Evolutionary conservation across 345 rosid genomes (phyloP).

Genomic region (Salix caprea): DNA sequence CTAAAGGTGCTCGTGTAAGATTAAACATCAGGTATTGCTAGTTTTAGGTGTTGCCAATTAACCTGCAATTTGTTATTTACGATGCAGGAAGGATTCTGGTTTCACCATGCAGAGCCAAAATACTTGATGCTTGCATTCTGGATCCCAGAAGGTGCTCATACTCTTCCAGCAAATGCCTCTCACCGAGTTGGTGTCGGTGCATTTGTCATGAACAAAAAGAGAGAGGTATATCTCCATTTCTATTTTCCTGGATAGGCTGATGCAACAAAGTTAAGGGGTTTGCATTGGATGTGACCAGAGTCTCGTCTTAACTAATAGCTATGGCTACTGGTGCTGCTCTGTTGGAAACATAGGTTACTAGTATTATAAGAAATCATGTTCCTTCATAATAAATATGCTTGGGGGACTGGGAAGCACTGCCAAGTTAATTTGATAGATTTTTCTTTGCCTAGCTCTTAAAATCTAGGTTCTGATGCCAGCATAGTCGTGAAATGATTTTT

Average conservation of each 20-base stretch:
- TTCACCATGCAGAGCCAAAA: slow-evolving; percentile 81
- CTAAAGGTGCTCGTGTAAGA: neutral
- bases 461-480: neutral
- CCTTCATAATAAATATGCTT: neutral
- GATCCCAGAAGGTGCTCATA: slow-evolving; percentile 56
- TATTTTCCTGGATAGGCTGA: neutral
- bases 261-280: neutral
- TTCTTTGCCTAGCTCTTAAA: neutral
- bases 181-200: slow-evolving; percentile 80
- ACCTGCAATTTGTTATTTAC: slow-evolving; percentile 1
- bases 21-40: neutral
- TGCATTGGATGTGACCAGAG: neutral
- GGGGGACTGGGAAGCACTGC: neutral
- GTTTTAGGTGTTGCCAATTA: neutral
- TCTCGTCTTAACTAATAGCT: neutral
- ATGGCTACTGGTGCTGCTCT: neutral
- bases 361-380: neutral
- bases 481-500: neutral
- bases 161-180: slow-evolving; percentile 83
- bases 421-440: neutral
- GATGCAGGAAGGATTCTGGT: slow-evolving; percentile 85
- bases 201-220: slow-evolving; percentile 64
- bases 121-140: slow-evolving; percentile 83
- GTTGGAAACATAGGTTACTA: neutral
- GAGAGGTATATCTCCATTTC: slow-evolving; percentile 51